phyloP scores from a whole-genome alignment of 306 rosid genomes.

The Begonia loranthoides region DNA sequence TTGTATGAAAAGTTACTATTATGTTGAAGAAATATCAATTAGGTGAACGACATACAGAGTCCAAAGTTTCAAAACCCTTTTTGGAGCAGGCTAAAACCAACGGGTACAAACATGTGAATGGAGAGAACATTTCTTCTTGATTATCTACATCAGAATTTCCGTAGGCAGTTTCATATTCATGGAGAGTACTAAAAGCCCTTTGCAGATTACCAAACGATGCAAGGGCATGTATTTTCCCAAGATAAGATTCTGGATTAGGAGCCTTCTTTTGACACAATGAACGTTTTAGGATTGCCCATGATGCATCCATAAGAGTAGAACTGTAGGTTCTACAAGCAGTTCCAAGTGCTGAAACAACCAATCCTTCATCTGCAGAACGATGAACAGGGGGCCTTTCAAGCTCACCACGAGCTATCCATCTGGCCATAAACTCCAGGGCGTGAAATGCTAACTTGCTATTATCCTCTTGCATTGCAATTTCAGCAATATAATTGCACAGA shows the following conservation, averaged over 20 bases:
- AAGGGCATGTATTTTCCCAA: slow-evolving; percentile 69
- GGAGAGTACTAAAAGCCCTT: slow-evolving; percentile 61
- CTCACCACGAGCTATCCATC: slow-evolving; percentile 79
- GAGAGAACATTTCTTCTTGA: slow-evolving; percentile 65
- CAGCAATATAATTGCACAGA: slow-evolving; percentile 52
- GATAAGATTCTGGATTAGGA: slow-evolving; percentile 84
- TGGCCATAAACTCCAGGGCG: slow-evolving; percentile 75
- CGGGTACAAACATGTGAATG: slow-evolving; percentile 79
- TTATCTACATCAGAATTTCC: slow-evolving; percentile 40
- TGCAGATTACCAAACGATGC: slow-evolving; percentile 64
- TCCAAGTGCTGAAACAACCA: slow-evolving; percentile 54
- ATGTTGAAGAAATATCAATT: no score
- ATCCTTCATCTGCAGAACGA: slow-evolving; percentile 77
- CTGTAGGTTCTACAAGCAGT: slow-evolving; percentile 69
- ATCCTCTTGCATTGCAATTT: slow-evolving; percentile 48
- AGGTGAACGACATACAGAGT: slow-evolving; percentile 43
- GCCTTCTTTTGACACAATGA: slow-evolving; percentile 65
- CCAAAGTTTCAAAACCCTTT: slow-evolving; percentile 90
- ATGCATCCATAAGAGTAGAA: slow-evolving; percentile 52
- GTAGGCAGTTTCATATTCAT: slow-evolving; percentile 60
- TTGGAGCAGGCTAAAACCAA: slow-evolving; percentile 73
- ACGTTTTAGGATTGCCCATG: slow-evolving; percentile 75
- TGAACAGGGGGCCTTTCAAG: slow-evolving; percentile 40
- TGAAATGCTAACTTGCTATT: slow-evolving; percentile 67
- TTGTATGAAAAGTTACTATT: no score